A percentile compares a stretch with the other conserved stretches of the same genome.
phyloP scores from a whole-genome alignment of 164 flowering plant genomes.

The Paratinospora sagittata region DNA sequence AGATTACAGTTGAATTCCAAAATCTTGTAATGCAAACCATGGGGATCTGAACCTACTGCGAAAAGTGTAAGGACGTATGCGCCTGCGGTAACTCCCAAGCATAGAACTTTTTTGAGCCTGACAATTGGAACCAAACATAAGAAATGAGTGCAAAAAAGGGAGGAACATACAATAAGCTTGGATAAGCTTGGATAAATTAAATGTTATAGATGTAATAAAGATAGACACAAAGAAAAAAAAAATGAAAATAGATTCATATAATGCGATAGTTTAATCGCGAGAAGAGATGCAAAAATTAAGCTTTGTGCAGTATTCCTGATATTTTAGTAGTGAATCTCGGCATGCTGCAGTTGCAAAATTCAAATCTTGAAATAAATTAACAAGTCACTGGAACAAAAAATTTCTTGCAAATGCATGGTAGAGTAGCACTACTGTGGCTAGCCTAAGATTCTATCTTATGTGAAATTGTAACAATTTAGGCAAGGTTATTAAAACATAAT shows the following conservation, averaged over 20 bases:
- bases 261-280: no score
- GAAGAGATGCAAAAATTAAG: neutral
- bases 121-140: constrained; percentile 8
- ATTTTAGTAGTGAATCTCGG: neutral
- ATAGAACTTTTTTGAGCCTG: constrained; percentile 55
- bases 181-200: neutral
- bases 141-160: constrained; percentile 12
- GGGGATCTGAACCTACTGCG: constrained; percentile 46
- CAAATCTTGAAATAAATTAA: neutral
- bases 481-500: no score
- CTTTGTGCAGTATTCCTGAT: neutral
- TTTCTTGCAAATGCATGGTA: neutral
- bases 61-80: constrained; percentile 68
- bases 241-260: neutral
- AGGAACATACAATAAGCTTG: no score
- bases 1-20: neutral
- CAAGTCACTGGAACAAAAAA: neutral
- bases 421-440: no score
- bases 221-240: neutral
- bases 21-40: neutral
- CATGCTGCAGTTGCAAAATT: neutral
- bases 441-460: no score
- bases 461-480: no score
- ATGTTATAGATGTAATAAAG: neutral
- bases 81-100: constrained; percentile 80